Percentiles rank a stretch among this genome's conserved stretches.
Evolutionary conservation across 2,329 filamentous ascomycete genomes (phyloP).

Genomic region (Niveomyces coronatus): DNA sequence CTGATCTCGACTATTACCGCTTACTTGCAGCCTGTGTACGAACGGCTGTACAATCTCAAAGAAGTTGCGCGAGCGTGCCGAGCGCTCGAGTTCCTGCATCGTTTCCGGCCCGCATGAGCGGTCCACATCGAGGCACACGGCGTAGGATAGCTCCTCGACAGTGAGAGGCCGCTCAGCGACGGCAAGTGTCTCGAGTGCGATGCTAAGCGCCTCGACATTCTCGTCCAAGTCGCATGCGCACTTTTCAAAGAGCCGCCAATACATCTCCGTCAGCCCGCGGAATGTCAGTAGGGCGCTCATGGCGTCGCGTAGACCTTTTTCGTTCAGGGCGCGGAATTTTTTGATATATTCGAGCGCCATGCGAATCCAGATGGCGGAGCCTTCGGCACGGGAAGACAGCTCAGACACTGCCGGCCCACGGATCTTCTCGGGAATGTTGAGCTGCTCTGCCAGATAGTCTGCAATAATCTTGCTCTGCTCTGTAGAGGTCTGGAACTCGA

Average conservation of each 20-base stretch:
- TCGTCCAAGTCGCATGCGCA: neutral
- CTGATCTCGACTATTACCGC: neutral
- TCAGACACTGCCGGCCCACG: neutral
- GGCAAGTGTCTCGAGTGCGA: conserved; percentile 6
- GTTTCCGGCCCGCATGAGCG: neutral
- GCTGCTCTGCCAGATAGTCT: neutral
- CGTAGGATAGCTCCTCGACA: conserved; percentile 2
- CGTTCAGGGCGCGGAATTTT: neutral
- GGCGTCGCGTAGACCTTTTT: neutral
- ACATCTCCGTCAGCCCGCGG: conserved; percentile 4
- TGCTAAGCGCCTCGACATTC: neutral
- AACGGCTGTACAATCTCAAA: conserved; percentile 7
- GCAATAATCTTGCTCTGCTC: neutral
- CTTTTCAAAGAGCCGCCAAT: conserved; percentile 6
- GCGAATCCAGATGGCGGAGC: conserved; percentile 10
- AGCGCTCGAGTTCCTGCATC: neutral
- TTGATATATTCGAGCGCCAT: conserved; percentile 5
- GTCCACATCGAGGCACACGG: conserved; percentile 6
- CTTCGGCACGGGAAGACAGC: conserved; percentile 6
- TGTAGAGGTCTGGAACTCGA: neutral
- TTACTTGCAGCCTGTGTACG: neutral
- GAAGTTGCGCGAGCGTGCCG: conserved; percentile 4
- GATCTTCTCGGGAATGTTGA: conserved; percentile 1
- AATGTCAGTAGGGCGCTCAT: neutral
- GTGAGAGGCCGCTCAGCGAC: conserved; percentile 6